These are phyloP conservation scores for Clarireedia hainanense DNA, from an alignment of 2,329 filamentous ascomycete species.

Conservation along the genomic window DNA sequence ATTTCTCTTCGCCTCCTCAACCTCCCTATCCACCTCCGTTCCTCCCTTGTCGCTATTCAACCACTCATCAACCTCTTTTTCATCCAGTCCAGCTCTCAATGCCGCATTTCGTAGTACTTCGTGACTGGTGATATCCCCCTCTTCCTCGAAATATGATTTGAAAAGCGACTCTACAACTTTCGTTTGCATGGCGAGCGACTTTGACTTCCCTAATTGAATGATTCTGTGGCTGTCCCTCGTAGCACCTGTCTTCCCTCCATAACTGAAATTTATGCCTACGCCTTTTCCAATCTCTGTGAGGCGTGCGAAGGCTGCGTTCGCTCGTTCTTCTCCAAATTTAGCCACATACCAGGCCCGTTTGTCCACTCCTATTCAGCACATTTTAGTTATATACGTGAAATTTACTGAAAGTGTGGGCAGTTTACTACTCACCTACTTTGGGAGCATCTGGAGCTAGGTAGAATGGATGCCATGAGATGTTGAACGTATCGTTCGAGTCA, in stretches of 20 bases:
- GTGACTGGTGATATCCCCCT: constrained; percentile 53
- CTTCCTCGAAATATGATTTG: constrained; percentile 56
- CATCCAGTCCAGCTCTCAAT: constrained; percentile 45
- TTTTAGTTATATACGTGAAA: background rate
- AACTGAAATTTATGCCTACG: constrained; percentile 68
- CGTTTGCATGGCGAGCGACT: constrained; percentile 46
- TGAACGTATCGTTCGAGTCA: constrained; percentile 58
- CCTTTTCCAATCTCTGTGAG: constrained; percentile 49
- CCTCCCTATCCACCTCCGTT: constrained; percentile 30
- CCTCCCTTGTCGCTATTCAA: constrained; percentile 47
- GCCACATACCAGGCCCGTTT: constrained; percentile 50
- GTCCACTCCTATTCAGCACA: constrained; percentile 34
- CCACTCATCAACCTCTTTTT: constrained; percentile 44
- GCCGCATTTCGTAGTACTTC: constrained; percentile 45
- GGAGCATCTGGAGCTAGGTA: constrained; percentile 66
- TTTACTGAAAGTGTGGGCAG: background rate
- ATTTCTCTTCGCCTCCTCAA: constrained; percentile 34
- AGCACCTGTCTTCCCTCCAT: constrained; percentile 63
- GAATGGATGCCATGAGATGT: constrained; percentile 68
- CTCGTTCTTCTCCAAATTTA: constrained; percentile 58
- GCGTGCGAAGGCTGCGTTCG: constrained; percentile 47
- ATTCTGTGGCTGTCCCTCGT: constrained; percentile 74
- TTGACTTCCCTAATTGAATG: constrained; percentile 57
- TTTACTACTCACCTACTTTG: constrained; percentile 36
- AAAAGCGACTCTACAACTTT: constrained; percentile 56